A percentile compares a stretch with the other conserved stretches of the same genome.
These are phyloP conservation scores for Ricinus communis DNA, from an alignment of 345 rosid genomes.

Conservation along the genomic window DNA sequence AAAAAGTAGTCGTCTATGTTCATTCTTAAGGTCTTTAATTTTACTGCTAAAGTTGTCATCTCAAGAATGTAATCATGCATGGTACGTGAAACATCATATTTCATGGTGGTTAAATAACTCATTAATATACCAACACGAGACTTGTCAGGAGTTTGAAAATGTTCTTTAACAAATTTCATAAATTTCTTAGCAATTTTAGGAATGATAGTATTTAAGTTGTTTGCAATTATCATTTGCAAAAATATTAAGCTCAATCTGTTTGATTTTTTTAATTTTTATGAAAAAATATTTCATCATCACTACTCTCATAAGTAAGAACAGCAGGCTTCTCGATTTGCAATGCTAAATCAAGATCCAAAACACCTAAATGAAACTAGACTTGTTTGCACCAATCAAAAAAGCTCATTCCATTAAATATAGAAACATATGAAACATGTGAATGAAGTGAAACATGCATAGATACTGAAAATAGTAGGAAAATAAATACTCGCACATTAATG, in stretches of 20 bases:
- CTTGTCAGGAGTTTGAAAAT: not conserved
- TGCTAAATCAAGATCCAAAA: not conserved
- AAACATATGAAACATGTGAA: not conserved
- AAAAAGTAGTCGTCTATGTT: no score
- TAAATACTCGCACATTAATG: not conserved
- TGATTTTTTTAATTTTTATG: not conserved
- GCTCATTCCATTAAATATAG: not conserved
- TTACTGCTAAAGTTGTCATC: no score
- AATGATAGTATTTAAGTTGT: not conserved
- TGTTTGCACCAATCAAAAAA: not conserved
- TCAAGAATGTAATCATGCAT: slow-evolving; percentile 11
- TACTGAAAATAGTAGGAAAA: not conserved
- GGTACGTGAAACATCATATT: not conserved
- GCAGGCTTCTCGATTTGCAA: not conserved
- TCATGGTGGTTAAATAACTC: not conserved
- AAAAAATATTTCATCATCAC: not conserved
- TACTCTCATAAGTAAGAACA: not conserved
- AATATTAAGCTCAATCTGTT: not conserved
- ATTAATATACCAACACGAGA: not conserved
- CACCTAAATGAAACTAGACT: no score
- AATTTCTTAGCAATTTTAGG: not conserved
- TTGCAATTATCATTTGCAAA: not conserved
- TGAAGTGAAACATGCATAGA: not conserved
- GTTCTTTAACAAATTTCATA: not conserved
- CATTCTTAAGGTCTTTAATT: no score